phyloP scores from a whole-genome alignment of 2,329 filamentous ascomycete genomes.

The Ophiostoma sp. region DNA sequence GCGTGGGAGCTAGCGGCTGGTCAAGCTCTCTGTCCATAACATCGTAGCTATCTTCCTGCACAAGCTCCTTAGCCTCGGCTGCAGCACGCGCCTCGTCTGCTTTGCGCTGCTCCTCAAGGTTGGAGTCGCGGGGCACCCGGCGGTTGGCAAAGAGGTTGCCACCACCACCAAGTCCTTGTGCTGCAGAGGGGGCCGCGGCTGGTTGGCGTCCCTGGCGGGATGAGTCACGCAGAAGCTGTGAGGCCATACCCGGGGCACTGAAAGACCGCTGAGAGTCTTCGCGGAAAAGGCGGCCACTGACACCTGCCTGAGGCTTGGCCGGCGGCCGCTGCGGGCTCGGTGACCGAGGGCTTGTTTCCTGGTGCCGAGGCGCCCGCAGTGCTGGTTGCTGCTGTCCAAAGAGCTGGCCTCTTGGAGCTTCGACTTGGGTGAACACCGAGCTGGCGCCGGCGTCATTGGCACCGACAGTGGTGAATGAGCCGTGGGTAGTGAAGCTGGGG shows the following conservation, averaged over 20 bases:
- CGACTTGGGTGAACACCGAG: conserved; percentile 48
- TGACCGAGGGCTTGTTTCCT: conserved; percentile 63
- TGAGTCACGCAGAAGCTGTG: conserved; percentile 49
- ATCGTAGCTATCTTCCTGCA: conserved; percentile 69
- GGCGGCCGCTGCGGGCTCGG: conserved; percentile 64
- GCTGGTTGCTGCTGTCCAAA: conserved; percentile 58
- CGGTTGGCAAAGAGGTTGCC: conserved; percentile 34
- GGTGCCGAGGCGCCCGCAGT: conserved; percentile 55
- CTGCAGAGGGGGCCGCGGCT: conserved; percentile 35
- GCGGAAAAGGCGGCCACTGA: conserved; percentile 49
- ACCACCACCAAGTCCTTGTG: neutral
- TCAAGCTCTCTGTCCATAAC: conserved; percentile 61
- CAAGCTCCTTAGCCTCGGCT: conserved; percentile 60
- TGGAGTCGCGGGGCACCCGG: conserved; percentile 49
- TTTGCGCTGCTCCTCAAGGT: conserved; percentile 53
- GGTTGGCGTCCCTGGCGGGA: conserved; percentile 36
- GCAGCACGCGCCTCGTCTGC: conserved; percentile 55
- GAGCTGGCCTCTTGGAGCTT: conserved; percentile 46
- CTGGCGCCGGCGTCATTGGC: conserved; percentile 49
- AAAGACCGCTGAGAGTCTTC: conserved; percentile 56
- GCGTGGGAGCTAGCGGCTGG: conserved; percentile 61
- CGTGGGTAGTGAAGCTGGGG: conserved; percentile 56
- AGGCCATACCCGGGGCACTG: conserved; percentile 60
- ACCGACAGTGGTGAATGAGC: conserved; percentile 51
- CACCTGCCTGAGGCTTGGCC: conserved; percentile 21